Base-by-base conservation (phyloP, 2,329 filamentous ascomycete species). In the Ophiocordyceps camponoti-saundersi region DNA sequence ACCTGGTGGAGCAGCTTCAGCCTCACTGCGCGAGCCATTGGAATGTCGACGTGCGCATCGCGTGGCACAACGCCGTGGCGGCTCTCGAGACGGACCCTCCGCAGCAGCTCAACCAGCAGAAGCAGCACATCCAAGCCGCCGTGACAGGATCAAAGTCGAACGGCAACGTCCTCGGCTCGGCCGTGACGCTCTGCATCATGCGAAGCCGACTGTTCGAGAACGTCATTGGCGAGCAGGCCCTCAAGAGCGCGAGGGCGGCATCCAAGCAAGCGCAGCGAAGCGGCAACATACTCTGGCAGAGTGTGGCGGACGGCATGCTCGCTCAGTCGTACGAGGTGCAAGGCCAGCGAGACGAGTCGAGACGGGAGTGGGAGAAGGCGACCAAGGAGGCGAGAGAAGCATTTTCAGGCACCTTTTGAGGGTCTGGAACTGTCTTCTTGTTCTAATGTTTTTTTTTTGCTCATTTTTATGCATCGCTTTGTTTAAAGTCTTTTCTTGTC, bases 161-260 rank as follows among this genome's bases (percentile, higher is more conserved):
- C 10, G 71, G 72, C 47, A 95, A 95, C 59, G 77, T 77, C 29
- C 84, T 93, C 52, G 82, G 89, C 47, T 73, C 88, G n/a, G 81
- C 81, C 44, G 83, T 95, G 52, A 80, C 83, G 6, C 75, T 95
- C 49, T 88, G 80, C 53, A 80, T 92, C 52, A 93, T 95, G 83
- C 82, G 84, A 46, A 79, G 75, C 57, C 77, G 80, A 46, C 83
- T 95, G 56, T 95, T 89, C 61, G 80, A 82, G 43, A 82, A 83
- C 49, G 82, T 89, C 15, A 78, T 93, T 4, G 87, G 87, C 45
- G 82, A 84, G 49, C 84, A 89, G 60, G 82, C 83, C 0, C 71
- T 85, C 49, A 88, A 88, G 64, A 85, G 82, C 57, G 81, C 82
- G 5, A 73, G 75, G 52, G 83, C 84, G 1, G 82, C 79, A 22